Percentiles rank a stretch among this genome's conserved stretches.
Evolutionary conservation across 2,329 filamentous ascomycete species (phyloP).

Genomic region (Aspergillus persii): DNA sequence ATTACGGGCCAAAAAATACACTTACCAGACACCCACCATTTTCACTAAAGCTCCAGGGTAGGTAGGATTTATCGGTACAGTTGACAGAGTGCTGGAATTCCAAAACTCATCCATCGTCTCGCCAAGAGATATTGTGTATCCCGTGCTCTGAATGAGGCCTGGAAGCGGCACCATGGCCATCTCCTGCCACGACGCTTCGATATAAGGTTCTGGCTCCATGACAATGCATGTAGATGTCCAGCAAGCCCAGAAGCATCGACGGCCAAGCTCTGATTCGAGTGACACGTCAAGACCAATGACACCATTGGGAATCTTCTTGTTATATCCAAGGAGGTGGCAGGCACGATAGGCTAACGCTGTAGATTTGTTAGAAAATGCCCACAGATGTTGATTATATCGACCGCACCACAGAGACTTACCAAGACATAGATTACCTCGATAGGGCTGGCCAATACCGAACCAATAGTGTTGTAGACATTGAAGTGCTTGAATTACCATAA

Average conservation of each 20-base stretch:
- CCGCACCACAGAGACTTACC: not conserved
- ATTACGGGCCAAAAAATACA: no score
- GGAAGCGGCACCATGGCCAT: conserved; percentile 1
- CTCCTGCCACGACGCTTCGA: not conserved
- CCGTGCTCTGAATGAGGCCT: not conserved
- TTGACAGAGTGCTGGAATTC: not conserved
- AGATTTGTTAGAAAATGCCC: not conserved
- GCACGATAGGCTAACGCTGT: conserved; percentile 1
- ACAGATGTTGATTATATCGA: not conserved
- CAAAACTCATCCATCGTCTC: not conserved
- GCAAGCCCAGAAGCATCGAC: conserved; percentile 1
- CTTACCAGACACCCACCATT: conserved; percentile 4
- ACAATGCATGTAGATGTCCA: conserved; percentile 1
- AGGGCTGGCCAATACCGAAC: not conserved
- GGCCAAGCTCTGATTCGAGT: not conserved
- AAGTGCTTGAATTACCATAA: not conserved
- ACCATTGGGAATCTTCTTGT: not conserved
- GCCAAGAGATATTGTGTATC: not conserved
- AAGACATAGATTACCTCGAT: conserved; percentile 1
- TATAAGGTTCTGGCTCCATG: not conserved
- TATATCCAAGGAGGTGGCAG: conserved; percentile 1
- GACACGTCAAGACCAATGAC: not conserved
- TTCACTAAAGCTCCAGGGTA: not conserved
- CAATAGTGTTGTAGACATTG: not conserved
- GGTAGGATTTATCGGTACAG: not conserved